Conservation (phyloP, 139 green algal genomes). For the Chlorokybus atmophyticus region DNA sequence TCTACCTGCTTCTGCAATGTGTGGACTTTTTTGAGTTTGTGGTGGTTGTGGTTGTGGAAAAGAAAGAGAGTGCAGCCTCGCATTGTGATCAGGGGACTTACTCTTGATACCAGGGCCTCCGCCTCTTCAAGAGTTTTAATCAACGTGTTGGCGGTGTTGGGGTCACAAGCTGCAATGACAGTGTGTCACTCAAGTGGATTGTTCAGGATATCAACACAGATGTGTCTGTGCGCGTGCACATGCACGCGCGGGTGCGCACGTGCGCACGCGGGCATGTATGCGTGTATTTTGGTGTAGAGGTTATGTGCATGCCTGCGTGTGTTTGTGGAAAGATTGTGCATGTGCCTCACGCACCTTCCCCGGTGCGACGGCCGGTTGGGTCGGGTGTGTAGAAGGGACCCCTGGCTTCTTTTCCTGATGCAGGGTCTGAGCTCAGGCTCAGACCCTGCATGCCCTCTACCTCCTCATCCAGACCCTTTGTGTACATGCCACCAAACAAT, state of each 20-base stretch:
- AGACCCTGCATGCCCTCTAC: neutral
- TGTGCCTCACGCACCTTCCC: slow-evolving; percentile 28
- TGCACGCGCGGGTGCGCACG: too few species aligned
- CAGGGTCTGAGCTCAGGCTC: neutral
- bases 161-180: neutral
- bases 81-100: neutral
- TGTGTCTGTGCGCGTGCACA: too few species aligned
- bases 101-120: neutral
- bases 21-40: neutral
- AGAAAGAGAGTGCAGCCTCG: neutral
- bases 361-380: slow-evolving; percentile 52
- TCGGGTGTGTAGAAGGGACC: slow-evolving; percentile 51
- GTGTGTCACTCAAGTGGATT: neutral
- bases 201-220: neutral
- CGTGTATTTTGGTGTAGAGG: too few species aligned
- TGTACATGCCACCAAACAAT: too few species aligned
- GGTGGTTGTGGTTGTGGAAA: neutral
- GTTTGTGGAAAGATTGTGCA: neutral
- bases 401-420: slow-evolving; percentile 16
- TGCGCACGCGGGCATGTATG: too few species aligned
- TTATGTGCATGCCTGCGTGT: too few species aligned
- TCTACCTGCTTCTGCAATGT: slow-evolving; percentile 6
- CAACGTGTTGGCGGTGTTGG: neutral
- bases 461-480: slow-evolving; percentile 66
- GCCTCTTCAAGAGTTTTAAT: slow-evolving; percentile 20